Evolutionary conservation across 2,329 filamentous ascomycete species (phyloP), one percentile per base, ranked within the genome.

Genomic region (Cladobotryum mycophilum): DNA sequence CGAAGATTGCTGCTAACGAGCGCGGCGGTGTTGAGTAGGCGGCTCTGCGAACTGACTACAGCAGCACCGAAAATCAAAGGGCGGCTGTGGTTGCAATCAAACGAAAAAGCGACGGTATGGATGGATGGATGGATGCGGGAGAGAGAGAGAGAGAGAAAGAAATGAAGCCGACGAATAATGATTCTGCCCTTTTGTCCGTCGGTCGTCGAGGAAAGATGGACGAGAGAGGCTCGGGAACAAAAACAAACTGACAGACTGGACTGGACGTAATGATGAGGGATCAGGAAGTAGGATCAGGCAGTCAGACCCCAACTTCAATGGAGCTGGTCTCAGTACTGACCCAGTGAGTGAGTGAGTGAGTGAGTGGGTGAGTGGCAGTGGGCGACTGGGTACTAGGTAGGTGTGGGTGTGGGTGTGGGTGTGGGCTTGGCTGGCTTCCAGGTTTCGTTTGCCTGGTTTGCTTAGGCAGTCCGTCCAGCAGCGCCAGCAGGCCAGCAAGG

Each of bases 251-350:
- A 38, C 25, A n/a, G 42, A 45, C 37, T 25, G 48, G 42, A 45
- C 37, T 25, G 48, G 46, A 48, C 47, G 51, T 45, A 49, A 51
- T 51, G 51, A 47, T 51, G 51, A 53, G 37, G 47, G 42, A 37
- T 30, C 25, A 30, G 25, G 25, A 30, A 30, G 6, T 11, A 17
- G 37, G 43, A 53, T 53, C 51, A 51, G 51, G 51, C 51, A 53
- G 51, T 53, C 45, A 47, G 45, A 49, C 47, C 47, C 47, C 48
- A 53, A 52, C 30, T 33, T 35, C 34, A 38, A 37, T 35, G 33
- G 35, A 34, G 20, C 22, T 41, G 48, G 42, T 43, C 11, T 30
- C 22, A 30, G 41, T 5, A n/a, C 14, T 12, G 12, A 5, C 25
- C 25, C 25, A 30, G 25, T 30, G 25, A 8, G 25, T 25, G 22